Percentiles rank a stretch among this genome's conserved stretches.
Conservation (phyloP, 129 eudicot species). For the Silybum marianum region DNA sequence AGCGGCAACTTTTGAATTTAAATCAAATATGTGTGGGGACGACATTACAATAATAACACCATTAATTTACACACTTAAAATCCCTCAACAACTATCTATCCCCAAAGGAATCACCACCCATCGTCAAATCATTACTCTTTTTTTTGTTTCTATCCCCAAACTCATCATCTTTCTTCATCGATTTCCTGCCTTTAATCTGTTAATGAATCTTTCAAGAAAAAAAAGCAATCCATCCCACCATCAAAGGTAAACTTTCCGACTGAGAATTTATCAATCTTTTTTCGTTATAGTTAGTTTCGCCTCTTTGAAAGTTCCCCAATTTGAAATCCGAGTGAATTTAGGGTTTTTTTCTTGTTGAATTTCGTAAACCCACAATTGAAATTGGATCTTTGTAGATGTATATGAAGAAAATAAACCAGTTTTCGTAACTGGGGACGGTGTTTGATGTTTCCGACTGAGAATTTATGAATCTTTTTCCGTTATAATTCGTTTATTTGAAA, state of each 20-base stretch:
- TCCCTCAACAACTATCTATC: slow-evolving; percentile 32
- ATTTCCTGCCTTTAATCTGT: not conserved
- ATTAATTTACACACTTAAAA: not conserved
- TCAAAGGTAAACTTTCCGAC: slow-evolving; percentile 25
- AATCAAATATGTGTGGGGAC: slow-evolving; percentile 4
- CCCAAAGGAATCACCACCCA: slow-evolving; percentile 18
- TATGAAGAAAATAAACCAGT: not conserved
- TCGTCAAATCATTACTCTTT: slow-evolving; percentile 23
- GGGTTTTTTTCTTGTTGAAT: not conserved
- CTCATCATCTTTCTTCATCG: slow-evolving; percentile 9
- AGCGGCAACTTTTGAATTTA: slow-evolving; percentile 40
- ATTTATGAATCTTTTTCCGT: not conserved
- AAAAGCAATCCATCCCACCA: slow-evolving; percentile 18
- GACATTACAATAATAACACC: slow-evolving; percentile 7
- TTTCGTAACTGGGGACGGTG: slow-evolving; percentile 1
- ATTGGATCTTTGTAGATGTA: slow-evolving; percentile 1
- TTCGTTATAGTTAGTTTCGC: not conserved
- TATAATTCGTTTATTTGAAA: not conserved
- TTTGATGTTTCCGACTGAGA: not conserved
- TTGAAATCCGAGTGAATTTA: slow-evolving; percentile 2
- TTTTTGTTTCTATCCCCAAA: slow-evolving; percentile 38
- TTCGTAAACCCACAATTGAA: slow-evolving; percentile 11
- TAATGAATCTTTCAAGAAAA: slow-evolving; percentile 7
- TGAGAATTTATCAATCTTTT: not conserved
- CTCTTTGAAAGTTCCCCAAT: slow-evolving; percentile 8